These are phyloP conservation scores for Amaranthus palmeri DNA, from an alignment of 148 eudicot genomes.

Conservation along the genomic window DNA sequence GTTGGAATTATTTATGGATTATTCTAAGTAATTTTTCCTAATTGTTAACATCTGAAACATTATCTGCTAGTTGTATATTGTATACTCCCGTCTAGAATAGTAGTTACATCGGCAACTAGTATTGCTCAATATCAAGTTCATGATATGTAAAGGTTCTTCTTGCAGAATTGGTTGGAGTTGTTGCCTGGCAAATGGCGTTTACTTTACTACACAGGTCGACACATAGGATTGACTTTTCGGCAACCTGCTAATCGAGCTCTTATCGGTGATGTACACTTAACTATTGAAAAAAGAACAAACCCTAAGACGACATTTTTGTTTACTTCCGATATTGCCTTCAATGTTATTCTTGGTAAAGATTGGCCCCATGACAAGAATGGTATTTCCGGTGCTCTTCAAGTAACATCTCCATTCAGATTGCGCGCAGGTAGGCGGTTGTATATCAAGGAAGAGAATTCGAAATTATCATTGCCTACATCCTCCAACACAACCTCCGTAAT, in stretches of 20 bases:
- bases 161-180: conserved; percentile 72
- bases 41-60: background rate
- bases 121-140: no score
- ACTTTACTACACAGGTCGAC: conserved; percentile 72
- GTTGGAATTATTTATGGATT: background rate
- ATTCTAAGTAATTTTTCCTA: background rate
- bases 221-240: conserved; percentile 79
- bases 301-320: conserved; percentile 41
- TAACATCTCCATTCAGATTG: conserved; percentile 44
- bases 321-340: conserved; percentile 48
- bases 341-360: conserved; percentile 42
- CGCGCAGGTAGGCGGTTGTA: conserved; percentile 72
- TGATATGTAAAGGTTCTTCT: conserved; percentile 21
- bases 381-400: conserved; percentile 37
- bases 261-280: conserved; percentile 53
- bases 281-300: conserved; percentile 29
- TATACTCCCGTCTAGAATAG: background rate
- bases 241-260: conserved; percentile 71
- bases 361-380: conserved; percentile 88
- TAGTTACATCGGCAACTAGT: no score
- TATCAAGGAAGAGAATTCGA: conserved; percentile 42
- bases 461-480: conserved; percentile 22
- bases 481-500: conserved; percentile 34
- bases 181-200: conserved; percentile 96
- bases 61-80: background rate